Conservation (phyloP, 2,329 filamentous ascomycete genomes). For the Didymellaceae sp. region DNA sequence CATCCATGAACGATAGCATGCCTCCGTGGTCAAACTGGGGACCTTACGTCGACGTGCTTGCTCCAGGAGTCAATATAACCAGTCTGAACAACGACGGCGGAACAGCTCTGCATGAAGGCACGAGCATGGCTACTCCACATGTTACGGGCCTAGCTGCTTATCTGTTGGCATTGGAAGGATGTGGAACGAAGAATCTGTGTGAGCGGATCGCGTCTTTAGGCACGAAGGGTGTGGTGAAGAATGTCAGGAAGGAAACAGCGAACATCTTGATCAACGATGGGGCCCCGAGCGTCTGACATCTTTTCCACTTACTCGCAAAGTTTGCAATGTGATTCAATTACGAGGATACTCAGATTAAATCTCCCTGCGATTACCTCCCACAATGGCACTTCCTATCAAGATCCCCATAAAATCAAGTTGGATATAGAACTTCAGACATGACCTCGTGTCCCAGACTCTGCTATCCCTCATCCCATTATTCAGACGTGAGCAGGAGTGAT, state of each 20-base stretch:
- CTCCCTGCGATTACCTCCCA: too few species aligned
- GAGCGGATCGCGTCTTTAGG: constrained; percentile 53
- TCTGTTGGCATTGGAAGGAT: constrained; percentile 60
- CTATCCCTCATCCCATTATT: background rate
- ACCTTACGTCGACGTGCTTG: constrained; percentile 45
- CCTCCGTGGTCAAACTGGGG: constrained; percentile 48
- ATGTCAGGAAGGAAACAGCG: constrained; percentile 50
- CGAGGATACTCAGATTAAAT: too few species aligned
- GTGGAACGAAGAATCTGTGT: constrained; percentile 52
- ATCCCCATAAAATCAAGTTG: too few species aligned
- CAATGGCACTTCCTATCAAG: too few species aligned
- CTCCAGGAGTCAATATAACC: constrained; percentile 48
- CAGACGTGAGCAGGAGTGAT: constrained; percentile 13
- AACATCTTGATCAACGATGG: constrained; percentile 63
- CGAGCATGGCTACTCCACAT: constrained; percentile 73
- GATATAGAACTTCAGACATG: background rate
- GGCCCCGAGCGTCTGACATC: background rate
- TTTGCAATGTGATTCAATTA: background rate
- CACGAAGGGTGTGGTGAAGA: constrained; percentile 47
- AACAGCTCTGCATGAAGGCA: constrained; percentile 61
- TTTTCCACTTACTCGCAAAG: background rate
- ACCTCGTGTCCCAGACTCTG: background rate
- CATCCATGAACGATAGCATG: constrained; percentile 36
- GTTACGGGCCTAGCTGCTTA: constrained; percentile 73
- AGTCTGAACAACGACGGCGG: constrained; percentile 54